Evolutionary conservation across 2,329 filamentous ascomycete species (phyloP), one percentile per base, ranked within the genome.

Genomic region (Saccharata proteae): DNA sequence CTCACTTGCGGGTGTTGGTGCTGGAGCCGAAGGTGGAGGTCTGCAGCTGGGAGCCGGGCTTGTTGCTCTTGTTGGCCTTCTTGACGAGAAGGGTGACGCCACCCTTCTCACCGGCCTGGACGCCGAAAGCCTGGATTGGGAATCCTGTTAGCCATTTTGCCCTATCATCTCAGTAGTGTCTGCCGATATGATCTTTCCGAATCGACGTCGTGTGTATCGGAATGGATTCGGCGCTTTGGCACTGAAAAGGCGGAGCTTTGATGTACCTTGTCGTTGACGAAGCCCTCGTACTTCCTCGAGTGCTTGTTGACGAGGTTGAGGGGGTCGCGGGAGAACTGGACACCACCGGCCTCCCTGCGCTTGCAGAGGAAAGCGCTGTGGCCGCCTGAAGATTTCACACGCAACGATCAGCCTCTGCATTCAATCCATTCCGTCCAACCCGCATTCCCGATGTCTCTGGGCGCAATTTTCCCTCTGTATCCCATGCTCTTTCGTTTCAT

Each of bases 281-380:
- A 92, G 55, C 90, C 90, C 52, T 82, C 82, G 64, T 93, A 74
- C 83, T 93, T 96, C 69, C 83, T 80, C 51, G 73, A 77, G 71
- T 93, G 80, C 65, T 78, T 69, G 79, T 94, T 96, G 61, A 67
- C 71, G 64, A 96, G 65, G 76, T 96, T 98, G 48, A 94, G 67
- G 52, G 86, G 83, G 60, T 96, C 88, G 51, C 81, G 80, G 49
- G 88, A 96, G 74, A 98, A 85, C 65, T 82, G 80, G 50, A 80
- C 69, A 60, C 82, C 80, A 55, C 82, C 85, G 54, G 69, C 70
- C 51, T 66, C 64, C 58, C 75, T 78, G 68, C 83, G 80, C 80
- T 93, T 93, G 61, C 88, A 81, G 59, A 93, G 78, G 74, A 70
- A 93, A 59, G 83, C 67, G 69, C 92, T 93, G 68, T 84, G 76